Conservation (phyloP, 352 stramenopile genomes). For the Peronospora tabacina region DNA sequence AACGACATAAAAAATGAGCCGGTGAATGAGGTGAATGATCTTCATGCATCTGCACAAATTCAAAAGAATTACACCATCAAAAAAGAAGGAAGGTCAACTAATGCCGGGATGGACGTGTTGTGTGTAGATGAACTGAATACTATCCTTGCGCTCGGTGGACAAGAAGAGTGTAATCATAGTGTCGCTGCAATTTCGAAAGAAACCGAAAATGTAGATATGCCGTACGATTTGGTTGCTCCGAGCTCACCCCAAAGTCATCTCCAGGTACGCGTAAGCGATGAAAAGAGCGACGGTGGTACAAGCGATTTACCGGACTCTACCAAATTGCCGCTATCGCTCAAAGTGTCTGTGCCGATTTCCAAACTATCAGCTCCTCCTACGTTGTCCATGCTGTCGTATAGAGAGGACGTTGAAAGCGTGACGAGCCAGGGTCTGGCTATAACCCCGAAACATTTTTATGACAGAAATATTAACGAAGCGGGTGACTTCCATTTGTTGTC, state of each 20-base stretch:
- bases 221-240: not conserved
- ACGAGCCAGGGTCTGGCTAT: not conserved
- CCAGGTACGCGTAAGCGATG: slow-evolving; percentile 26
- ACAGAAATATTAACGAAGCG: slow-evolving; percentile 10
- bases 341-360: slow-evolving; percentile 11
- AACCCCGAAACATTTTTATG: slow-evolving; percentile 10
- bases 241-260: not conserved
- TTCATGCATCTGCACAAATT: not conserved
- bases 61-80: not conserved
- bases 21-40: slow-evolving; percentile 4
- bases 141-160: slow-evolving; percentile 8
- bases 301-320: not conserved
- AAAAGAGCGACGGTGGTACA: slow-evolving; percentile 17
- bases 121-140: slow-evolving; percentile 3
- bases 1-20: slow-evolving; percentile 3
- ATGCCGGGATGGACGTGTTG: slow-evolving; percentile 1
- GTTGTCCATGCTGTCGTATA: not conserved
- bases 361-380: not conserved
- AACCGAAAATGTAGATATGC: slow-evolving; percentile 1
- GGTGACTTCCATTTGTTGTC: slow-evolving; percentile 17
- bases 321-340: slow-evolving; percentile 10
- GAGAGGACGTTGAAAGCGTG: not conserved
- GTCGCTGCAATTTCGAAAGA: not conserved
- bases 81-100: not conserved
- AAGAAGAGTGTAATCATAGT: slow-evolving; percentile 2